Conservation (phyloP, 2,329 filamentous ascomycete genomes). For the Arthrinium phaeospermum region DNA sequence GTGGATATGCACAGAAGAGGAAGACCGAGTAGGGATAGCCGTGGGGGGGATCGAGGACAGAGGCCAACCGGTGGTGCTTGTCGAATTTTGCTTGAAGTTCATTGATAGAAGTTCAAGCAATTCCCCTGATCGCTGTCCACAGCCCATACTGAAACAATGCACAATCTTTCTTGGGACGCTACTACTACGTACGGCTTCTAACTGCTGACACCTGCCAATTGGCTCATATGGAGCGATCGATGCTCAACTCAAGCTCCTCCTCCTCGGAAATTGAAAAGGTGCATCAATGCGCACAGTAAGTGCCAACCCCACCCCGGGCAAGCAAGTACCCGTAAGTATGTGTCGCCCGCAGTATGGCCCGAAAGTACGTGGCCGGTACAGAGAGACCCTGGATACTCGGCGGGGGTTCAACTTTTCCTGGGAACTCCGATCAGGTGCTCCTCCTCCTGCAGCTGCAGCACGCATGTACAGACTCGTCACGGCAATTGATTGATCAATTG, state of each 20-base stretch:
- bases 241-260: not conserved
- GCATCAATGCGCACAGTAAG: not conserved
- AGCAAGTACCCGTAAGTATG: not conserved
- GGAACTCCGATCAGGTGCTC: too few species aligned
- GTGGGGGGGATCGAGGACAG: not conserved
- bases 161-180: not conserved
- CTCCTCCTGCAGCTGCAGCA: too few species aligned
- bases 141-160: constrained; percentile 10
- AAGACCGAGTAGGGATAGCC: constrained; percentile 2
- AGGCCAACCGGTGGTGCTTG: not conserved
- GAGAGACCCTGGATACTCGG: too few species aligned
- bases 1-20: constrained; percentile 5
- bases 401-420: too few species aligned
- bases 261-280: not conserved
- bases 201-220: constrained; percentile 16
- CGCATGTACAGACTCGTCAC: too few species aligned
- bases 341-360: too few species aligned
- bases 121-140: not conserved
- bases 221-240: constrained; percentile 7
- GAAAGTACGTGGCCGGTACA: too few species aligned
- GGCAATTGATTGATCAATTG: too few species aligned
- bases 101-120: not conserved
- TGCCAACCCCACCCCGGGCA: not conserved
- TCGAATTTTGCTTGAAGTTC: constrained; percentile 1
- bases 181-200: not conserved